These are phyloP conservation scores for Musa beccarii DNA, from an alignment of 176 grass and related monocot species.

Conservation along the genomic window DNA sequence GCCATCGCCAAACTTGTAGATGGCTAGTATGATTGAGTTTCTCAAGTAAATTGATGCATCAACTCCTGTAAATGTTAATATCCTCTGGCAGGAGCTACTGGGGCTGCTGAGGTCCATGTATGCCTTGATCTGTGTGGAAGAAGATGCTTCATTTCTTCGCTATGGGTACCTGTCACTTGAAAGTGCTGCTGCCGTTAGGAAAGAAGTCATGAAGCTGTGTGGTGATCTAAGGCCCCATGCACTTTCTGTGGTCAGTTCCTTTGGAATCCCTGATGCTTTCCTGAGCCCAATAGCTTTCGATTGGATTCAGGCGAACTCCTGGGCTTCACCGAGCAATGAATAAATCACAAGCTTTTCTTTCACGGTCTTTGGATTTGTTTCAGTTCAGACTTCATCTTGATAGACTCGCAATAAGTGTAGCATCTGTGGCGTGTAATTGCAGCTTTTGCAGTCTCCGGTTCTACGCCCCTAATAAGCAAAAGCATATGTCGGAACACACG, in stretches of 20 bases:
- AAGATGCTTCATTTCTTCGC: slow-evolving; percentile 75
- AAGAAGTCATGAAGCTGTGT: slow-evolving; percentile 67
- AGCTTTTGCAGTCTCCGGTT: no score
- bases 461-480: no score
- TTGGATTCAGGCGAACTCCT: slow-evolving; percentile 84
- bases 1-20: background rate
- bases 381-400: no score
- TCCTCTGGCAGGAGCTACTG: slow-evolving; percentile 50
- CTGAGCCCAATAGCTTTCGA: slow-evolving; percentile 94
- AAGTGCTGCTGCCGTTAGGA: slow-evolving; percentile 52
- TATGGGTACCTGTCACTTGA: slow-evolving; percentile 61
- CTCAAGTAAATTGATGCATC: no score
- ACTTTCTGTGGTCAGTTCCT: slow-evolving; percentile 63
- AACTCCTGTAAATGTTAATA: slow-evolving; percentile 1
- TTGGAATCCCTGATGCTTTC: slow-evolving; percentile 89
- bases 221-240: slow-evolving; percentile 72
- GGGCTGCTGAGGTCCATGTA: slow-evolving; percentile 89
- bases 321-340: slow-evolving; percentile 38
- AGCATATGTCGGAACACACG: no score
- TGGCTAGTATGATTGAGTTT: no score
- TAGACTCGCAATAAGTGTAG: no score
- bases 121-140: slow-evolving; percentile 66
- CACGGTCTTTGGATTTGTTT: background rate
- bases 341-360: slow-evolving; percentile 1
- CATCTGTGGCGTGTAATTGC: no score